These are phyloP conservation scores for Debaryomyces subglobosus DNA, from an alignment of 1,139 yeast genomes.

Conservation along the genomic window DNA sequence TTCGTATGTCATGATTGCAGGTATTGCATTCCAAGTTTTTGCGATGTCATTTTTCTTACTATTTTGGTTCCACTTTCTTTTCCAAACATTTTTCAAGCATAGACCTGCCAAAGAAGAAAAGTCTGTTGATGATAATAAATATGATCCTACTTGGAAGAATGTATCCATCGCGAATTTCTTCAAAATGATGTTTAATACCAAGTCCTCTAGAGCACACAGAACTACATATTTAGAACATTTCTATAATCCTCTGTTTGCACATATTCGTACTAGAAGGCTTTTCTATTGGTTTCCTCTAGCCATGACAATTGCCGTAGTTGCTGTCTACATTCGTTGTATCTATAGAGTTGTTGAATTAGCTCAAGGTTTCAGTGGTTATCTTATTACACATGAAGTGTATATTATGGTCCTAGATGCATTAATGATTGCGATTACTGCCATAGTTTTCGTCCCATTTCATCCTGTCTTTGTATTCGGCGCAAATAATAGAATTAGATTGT, in stretches of 20 bases:
- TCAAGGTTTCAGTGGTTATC: constrained; percentile 75
- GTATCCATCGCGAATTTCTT: constrained; percentile 31
- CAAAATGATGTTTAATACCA: constrained; percentile 32
- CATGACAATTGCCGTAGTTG: constrained; percentile 54
- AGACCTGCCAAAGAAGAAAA: constrained; percentile 5
- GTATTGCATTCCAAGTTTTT: constrained; percentile 75
- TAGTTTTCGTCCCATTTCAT: constrained; percentile 56
- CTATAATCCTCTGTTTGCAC: constrained; percentile 43
- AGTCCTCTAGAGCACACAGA: constrained; percentile 27
- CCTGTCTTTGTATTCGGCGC: constrained; percentile 65
- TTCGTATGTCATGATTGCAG: constrained; percentile 76
- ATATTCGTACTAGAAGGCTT: constrained; percentile 42
- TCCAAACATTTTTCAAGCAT: constrained; percentile 41
- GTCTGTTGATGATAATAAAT: constrained; percentile 11
- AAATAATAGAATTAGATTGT: constrained; percentile 35
- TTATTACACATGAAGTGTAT: constrained; percentile 71
- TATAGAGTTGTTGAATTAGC: constrained; percentile 81
- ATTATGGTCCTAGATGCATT: constrained; percentile 78
- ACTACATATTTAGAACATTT: constrained; percentile 28
- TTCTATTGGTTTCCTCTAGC: constrained; percentile 56
- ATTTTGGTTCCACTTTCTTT: constrained; percentile 57
- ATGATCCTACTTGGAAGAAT: constrained; percentile 26
- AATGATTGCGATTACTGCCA: constrained; percentile 56
- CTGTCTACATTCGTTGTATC: constrained; percentile 71
- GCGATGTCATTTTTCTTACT: constrained; percentile 67